Percentiles rank a stretch among this genome's conserved stretches.
Evolutionary conservation across 2,329 filamentous ascomycete species (phyloP).

Genomic region (Neofusicoccum sp.): DNA sequence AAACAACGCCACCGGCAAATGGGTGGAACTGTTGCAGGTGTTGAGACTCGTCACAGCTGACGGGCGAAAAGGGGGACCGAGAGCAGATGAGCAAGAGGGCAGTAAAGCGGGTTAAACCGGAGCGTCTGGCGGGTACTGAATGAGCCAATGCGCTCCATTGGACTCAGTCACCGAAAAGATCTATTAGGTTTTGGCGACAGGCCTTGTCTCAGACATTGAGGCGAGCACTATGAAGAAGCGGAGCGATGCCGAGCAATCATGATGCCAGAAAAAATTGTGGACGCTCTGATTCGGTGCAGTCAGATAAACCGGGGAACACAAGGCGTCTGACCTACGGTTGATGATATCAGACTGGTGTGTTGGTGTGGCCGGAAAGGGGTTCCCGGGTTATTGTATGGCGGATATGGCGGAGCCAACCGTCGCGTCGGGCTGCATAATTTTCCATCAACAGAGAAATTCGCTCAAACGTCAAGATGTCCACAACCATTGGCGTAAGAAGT

Average conservation of each 20-base stretch:
- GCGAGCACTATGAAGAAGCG: neutral
- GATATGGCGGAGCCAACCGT: neutral
- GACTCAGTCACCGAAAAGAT: neutral
- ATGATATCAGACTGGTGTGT: neutral
- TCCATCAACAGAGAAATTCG: neutral
- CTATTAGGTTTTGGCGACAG: neutral
- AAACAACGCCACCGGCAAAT: neutral
- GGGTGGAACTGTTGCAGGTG: neutral
- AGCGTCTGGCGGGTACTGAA: neutral
- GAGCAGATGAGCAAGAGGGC: neutral
- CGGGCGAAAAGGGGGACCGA: neutral
- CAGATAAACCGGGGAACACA: neutral
- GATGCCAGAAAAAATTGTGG: neutral
- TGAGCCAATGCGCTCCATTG: neutral
- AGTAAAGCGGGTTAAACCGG: neutral
- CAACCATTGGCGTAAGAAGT: neutral
- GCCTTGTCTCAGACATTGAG: neutral
- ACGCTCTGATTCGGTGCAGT: neutral
- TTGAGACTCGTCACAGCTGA: neutral
- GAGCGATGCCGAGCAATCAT: neutral
- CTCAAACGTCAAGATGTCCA: neutral
- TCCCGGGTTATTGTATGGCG: conserved; percentile 12
- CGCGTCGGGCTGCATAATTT: neutral
- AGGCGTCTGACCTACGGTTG: neutral
- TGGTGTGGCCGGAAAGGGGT: conserved; percentile 9